phyloP scores from a whole-genome alignment of 768 basidiomycete species.

The Amanita inopinata region DNA sequence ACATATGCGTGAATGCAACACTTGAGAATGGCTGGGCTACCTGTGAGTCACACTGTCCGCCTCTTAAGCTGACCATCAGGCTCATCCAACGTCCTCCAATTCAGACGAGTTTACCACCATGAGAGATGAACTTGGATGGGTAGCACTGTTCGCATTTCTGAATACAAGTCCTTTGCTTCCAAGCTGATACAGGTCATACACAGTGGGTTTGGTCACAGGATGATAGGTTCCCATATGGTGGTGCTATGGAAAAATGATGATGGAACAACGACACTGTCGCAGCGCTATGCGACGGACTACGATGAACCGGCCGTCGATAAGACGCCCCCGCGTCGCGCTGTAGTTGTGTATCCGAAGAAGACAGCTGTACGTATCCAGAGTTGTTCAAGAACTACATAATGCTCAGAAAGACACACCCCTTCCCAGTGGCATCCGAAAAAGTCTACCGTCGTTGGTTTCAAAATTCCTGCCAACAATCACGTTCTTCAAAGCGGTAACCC shows the following conservation, averaged over 20 bases:
- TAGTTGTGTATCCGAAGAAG: background rate
- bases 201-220: slow-evolving; percentile 40
- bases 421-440: background rate
- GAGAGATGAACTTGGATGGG: background rate
- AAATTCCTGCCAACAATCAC: background rate
- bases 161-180: too few relatives aligned
- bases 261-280: slow-evolving; percentile 46
- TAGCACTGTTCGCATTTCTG: background rate
- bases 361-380: background rate
- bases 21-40: background rate
- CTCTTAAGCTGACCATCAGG: background rate
- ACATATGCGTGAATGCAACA: background rate
- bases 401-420: background rate
- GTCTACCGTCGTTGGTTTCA: background rate
- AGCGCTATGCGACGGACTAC: slow-evolving; percentile 39
- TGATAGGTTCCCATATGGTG: slow-evolving; percentile 44
- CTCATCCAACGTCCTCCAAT: too few relatives aligned
- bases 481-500: background rate
- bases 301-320: slow-evolving; percentile 27
- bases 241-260: slow-evolving; percentile 41
- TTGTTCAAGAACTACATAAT: background rate
- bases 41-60: background rate
- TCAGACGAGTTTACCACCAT: background rate
- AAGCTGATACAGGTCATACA: too few relatives aligned
- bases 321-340: background rate